Conservation (phyloP, 73 alveolate genomes). For the Paraurostyla sp. region DNA sequence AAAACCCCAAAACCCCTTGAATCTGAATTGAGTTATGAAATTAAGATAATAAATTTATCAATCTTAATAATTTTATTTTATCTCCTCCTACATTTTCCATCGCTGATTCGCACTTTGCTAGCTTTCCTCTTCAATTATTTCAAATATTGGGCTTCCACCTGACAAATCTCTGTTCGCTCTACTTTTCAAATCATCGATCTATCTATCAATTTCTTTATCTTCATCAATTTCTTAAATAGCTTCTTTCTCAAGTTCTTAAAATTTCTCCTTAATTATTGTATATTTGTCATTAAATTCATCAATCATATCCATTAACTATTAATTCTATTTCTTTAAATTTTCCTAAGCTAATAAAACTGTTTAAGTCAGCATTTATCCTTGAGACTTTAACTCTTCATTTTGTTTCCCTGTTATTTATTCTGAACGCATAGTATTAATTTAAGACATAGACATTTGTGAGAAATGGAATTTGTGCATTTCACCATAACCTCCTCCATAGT, state of each 20-base stretch:
- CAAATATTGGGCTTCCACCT: too few species aligned
- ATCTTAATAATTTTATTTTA: neutral
- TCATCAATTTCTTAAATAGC: too few species aligned
- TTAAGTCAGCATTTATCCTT: constrained; percentile 2
- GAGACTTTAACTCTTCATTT: neutral
- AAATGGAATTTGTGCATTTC: constrained; percentile 23
- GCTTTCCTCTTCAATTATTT: too few species aligned
- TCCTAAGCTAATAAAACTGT: constrained; percentile 15
- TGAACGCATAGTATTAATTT: neutral
- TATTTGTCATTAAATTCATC: constrained; percentile 53
- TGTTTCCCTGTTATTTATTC: neutral
- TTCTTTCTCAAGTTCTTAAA: constrained; percentile 34
- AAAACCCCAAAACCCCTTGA: too few species aligned
- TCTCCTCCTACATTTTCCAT: neutral
- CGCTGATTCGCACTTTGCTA: too few species aligned
- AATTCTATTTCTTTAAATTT: constrained; percentile 14
- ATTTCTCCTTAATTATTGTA: constrained; percentile 29
- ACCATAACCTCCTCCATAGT: constrained; percentile 41
- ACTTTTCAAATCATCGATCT: neutral
- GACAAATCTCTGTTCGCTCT: too few species aligned
- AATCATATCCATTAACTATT: constrained; percentile 3
- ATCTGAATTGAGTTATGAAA: neutral
- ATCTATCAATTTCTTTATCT: constrained; percentile 9
- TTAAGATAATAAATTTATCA: neutral
- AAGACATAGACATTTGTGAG: constrained; percentile 27